Base-by-base conservation (phyloP, 495 filamentous ascomycete species). In the Cladorrhinum samala region DNA sequence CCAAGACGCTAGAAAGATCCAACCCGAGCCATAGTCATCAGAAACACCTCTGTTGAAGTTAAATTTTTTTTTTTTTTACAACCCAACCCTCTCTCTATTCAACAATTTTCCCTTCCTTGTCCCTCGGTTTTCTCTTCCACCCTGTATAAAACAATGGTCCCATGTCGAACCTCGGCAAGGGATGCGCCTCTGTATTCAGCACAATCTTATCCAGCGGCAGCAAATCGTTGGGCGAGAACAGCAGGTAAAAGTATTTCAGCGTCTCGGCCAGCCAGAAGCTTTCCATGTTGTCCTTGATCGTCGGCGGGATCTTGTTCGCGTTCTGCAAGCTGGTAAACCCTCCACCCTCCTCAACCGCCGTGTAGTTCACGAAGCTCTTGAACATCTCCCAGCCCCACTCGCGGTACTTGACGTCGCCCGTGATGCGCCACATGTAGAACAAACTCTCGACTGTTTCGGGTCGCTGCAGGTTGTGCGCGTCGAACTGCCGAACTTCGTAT, bases 371-470 rank as follows among this genome's bases (percentile, higher is more conserved):
- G 67, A 99, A 97, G 1, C 84, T 81, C 71, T 91, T 83, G 73
- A 99, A 99, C 81, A 97, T 97, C 56, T 94, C 84, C 93, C 93
- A 99, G 7, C 94, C 93, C 93, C 93, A 97, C 55, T 96, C 80
- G 13, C 93, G 82, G 68, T 99, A 99, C 56, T 81, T 88, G 21
- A 79, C 75, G 53, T 99, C 91, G 24, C 88, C 91, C 16, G 93
- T 99, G 65, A 99, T 92, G 49, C 93, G 84, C 86, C 92, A 99
- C 91, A 99, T 94, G 70, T 97, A 93, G 68, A 97, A 90, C 45
- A 99, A 74, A 49, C 86, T 91, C 68, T 97, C 93, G 40, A 96
- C 83, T 0, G 93, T 96, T 69, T 97, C 94, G 4, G 93, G 93
- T 21, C 93, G 81, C 72, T 96, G 93, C n/a, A 97, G 75, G 64